phyloP scores from a whole-genome alignment of 78 protist genomes.

The Chrysochromulina parva region DNA sequence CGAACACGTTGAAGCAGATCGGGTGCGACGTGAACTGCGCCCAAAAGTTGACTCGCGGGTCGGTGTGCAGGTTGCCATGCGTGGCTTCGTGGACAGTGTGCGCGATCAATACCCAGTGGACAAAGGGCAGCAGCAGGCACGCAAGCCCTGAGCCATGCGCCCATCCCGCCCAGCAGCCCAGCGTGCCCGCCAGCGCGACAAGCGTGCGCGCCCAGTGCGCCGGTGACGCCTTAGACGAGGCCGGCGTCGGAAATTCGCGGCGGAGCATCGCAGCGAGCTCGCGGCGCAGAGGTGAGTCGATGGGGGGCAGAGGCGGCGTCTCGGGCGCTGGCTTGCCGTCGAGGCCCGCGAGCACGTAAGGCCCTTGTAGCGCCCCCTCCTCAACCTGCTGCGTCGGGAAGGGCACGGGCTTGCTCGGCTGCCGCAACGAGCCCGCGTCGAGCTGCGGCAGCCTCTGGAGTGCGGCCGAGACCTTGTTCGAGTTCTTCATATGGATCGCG shows the following conservation, averaged over 20 bases:
- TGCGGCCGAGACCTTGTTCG: background rate
- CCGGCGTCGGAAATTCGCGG: background rate
- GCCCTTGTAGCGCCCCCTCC: too few species aligned
- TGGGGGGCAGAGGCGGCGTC: slow-evolving; percentile 1
- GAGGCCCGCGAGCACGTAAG: background rate
- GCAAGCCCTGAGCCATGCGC: background rate
- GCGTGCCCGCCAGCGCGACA: background rate
- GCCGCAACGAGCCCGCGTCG: background rate
- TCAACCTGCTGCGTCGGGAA: background rate
- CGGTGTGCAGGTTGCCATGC: background rate
- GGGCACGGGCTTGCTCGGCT: too few species aligned
- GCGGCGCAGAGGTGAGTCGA: background rate
- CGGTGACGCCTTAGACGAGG: background rate
- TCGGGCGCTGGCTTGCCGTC: background rate
- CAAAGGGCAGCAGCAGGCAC: background rate
- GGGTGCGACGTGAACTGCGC: slow-evolving; percentile 7
- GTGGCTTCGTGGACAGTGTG: slow-evolving; percentile 7
- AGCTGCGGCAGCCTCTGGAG: background rate
- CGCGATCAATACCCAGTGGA: background rate
- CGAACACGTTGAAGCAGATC: slow-evolving; percentile 21
- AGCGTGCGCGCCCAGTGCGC: slow-evolving; percentile 9
- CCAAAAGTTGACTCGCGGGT: slow-evolving; percentile 1
- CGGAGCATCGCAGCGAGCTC: background rate
- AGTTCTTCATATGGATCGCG: background rate
- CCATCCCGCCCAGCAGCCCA: background rate